phyloP scores from a whole-genome alignment of 1,284 basidiomycete species.

The Ceratobasidium papillatum region DNA sequence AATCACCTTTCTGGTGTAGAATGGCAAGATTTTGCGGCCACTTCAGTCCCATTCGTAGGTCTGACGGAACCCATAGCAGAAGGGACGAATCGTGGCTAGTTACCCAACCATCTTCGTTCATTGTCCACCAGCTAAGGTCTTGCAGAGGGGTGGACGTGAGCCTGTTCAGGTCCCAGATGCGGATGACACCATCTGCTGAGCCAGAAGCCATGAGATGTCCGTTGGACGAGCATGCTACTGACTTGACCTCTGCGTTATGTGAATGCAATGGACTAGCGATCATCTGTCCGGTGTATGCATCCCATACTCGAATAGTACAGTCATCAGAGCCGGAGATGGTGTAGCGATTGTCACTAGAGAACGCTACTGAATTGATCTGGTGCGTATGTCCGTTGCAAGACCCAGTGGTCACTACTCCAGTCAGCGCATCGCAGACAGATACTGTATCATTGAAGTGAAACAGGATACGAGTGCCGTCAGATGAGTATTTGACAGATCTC shows the following conservation, averaged over 20 bases:
- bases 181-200: conserved; percentile 36
- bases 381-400: conserved; percentile 9
- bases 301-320: conserved; percentile 18
- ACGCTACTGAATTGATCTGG: neutral
- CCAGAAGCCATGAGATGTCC: conserved; percentile 16
- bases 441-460: neutral
- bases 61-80: conserved; percentile 1
- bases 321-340: conserved; percentile 14
- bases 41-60: neutral
- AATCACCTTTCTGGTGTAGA: neutral
- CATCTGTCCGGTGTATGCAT: neutral
- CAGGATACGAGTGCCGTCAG: neutral
- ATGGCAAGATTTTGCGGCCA: neutral
- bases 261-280: neutral
- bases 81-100: neutral
- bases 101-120: conserved; percentile 11
- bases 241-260: conserved; percentile 15
- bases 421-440: neutral
- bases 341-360: conserved; percentile 14
- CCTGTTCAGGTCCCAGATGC: conserved; percentile 28
- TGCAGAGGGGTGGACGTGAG: too few species aligned
- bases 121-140: neutral
- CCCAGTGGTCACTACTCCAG: neutral
- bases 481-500: neutral
- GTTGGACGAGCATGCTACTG: conserved; percentile 31